Conservation (phyloP, 331 rosid genomes). For the Pyrus hybrid region DNA sequence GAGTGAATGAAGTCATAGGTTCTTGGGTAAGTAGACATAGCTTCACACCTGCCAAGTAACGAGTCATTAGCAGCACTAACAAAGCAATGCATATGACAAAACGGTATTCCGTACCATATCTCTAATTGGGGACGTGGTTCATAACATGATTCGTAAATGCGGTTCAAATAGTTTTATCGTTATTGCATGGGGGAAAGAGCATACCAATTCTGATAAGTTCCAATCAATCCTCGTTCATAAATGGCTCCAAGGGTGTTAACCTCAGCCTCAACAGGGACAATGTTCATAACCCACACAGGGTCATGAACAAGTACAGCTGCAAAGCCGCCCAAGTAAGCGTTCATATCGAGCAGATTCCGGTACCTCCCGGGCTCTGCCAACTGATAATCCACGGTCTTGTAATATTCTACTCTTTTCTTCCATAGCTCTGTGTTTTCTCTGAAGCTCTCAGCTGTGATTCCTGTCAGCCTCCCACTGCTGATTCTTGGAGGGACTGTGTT, state of each 20-base stretch:
- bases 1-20: slow-evolving; percentile 93
- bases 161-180: neutral
- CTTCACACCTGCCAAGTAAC: slow-evolving; percentile 70
- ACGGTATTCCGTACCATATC: neutral
- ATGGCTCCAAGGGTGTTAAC: slow-evolving; percentile 75
- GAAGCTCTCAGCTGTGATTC: slow-evolving; percentile 55
- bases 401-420: slow-evolving; percentile 63
- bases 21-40: slow-evolving; percentile 91
- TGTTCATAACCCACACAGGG: slow-evolving; percentile 93
- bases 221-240: slow-evolving; percentile 84
- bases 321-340: slow-evolving; percentile 79
- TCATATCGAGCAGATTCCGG: slow-evolving; percentile 87
- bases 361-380: slow-evolving; percentile 72
- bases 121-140: neutral
- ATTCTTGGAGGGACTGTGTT: slow-evolving; percentile 77
- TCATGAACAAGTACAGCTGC: slow-evolving; percentile 71
- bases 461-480: slow-evolving; percentile 48
- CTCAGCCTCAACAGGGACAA: slow-evolving; percentile 71
- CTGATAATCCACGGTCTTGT: slow-evolving; percentile 54
- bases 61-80: slow-evolving; percentile 2
- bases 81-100: neutral
- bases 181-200: neutral
- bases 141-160: neutral
- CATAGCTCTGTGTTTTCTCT: slow-evolving; percentile 44
- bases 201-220: slow-evolving; percentile 96